Base-by-base conservation (phyloP, 2,329 filamentous ascomycete genomes). In the Samsoniella hepiali region DNA sequence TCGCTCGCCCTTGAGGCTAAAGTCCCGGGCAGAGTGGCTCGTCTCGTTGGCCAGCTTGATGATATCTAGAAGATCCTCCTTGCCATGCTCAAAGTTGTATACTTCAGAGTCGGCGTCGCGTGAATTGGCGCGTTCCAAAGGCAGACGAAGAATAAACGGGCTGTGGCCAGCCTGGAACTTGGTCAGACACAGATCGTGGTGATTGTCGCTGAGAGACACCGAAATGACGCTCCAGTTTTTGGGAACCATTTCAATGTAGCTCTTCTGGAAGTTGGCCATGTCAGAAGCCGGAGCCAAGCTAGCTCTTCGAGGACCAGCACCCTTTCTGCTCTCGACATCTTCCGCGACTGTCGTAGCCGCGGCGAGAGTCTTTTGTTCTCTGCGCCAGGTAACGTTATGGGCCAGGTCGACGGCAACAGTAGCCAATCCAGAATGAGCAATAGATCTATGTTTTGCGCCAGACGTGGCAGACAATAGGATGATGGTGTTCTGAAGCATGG, bases 161-260 rank as follows among this genome's bases (percentile, higher is more conserved):
- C 85, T 87, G 58, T 90, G 84, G 1, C 86, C 87, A 10, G 87
- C 82, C 66, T 91, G 88, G 40, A 97, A 86, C 69, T 92, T 92
- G n/a, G 91, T 93, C 66, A 98, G 88, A 68, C 91, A 93, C 5
- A 99, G 84, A 72, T 98, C 95, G 62, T 91, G 90, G 45, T 83
- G 85, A 68, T 88, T 89, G 60, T 96, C 91, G 71, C 90, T 95
- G 17, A 99, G 77, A 0, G 90, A 90, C 51, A 99, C 79, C 0
- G 93, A 98, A 10, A 99, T 80, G 1, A 93, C 90, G 54, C 88
- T 92, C 95, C 95, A 99, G 7, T 83, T 81, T 45, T 81, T 77
- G 0, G 95, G 96, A 6, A 99, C 87, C 57, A 94, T 89, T 70
- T 97, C 91, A 58, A 97, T 83, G 69, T 93, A 97, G 53, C 93